Evolutionary conservation across 2,329 filamentous ascomycete species (phyloP).

Genomic region (Ilyonectria destructans): DNA sequence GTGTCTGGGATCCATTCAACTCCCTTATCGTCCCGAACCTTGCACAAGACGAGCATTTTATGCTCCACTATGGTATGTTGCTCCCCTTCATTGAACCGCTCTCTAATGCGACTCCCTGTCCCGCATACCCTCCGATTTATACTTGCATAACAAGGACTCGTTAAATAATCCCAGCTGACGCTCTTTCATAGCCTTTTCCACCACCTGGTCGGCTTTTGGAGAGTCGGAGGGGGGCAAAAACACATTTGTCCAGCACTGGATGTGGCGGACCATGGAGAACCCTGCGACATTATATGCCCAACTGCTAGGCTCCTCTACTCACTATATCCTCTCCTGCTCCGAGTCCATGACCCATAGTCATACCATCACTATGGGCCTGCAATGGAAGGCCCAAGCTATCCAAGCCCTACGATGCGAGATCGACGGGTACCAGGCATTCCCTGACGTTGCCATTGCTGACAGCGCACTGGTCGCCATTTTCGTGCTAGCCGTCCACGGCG

Average conservation of each 20-base stretch:
- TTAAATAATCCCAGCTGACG: neutral
- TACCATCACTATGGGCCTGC: neutral
- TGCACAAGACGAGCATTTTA: neutral
- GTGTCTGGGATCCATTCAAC: neutral
- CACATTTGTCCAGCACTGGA: conserved; percentile 7
- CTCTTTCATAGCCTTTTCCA: conserved; percentile 3
- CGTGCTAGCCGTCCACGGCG: neutral
- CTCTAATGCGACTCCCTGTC: neutral
- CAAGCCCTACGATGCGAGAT: conserved; percentile 2
- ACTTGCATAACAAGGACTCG: neutral
- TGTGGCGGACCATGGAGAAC: conserved; percentile 15
- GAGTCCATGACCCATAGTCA: neutral
- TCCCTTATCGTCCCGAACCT: neutral
- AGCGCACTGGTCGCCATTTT: conserved; percentile 3
- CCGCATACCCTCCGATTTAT: neutral
- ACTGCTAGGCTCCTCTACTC: neutral
- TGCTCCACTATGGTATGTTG: neutral
- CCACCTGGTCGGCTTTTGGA: conserved; percentile 10
- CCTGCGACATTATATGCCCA: conserved; percentile 9
- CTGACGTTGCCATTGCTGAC: neutral
- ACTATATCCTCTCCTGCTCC: neutral
- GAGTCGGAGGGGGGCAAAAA: conserved; percentile 9
- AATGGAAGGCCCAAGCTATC: conserved; percentile 4
- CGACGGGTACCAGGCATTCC: neutral
- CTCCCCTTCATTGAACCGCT: neutral